phyloP scores from a whole-genome alignment of 2,329 filamentous ascomycete genomes.

The Colletotrichum gigasporum region DNA sequence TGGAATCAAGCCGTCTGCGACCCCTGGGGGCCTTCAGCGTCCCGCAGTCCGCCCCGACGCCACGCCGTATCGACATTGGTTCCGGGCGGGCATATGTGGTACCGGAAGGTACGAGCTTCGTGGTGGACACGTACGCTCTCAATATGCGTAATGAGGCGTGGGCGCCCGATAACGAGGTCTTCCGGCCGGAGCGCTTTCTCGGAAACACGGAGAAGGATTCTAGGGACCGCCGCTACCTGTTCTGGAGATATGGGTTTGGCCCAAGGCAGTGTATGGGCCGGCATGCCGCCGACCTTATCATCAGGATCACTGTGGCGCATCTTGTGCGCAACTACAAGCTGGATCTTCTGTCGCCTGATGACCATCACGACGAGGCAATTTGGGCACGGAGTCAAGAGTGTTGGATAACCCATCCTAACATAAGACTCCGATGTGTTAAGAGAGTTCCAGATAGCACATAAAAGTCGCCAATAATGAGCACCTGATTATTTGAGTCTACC shows the following conservation, averaged over 20 bases:
- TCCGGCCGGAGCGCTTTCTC: constrained; percentile 44
- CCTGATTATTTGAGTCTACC: no score
- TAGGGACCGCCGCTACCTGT: constrained; percentile 44
- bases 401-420: background rate
- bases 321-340: background rate
- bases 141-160: constrained; percentile 50
- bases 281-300: constrained; percentile 48
- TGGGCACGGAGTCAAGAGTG: background rate
- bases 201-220: background rate
- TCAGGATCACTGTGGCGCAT: constrained; percentile 27
- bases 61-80: background rate
- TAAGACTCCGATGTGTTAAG: background rate
- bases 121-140: constrained; percentile 54
- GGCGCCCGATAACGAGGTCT: constrained; percentile 45
- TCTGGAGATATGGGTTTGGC: constrained; percentile 57
- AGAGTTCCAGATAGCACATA: no score
- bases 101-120: constrained; percentile 48
- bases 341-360: background rate
- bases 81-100: constrained; percentile 41
- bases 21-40: constrained; percentile 42
- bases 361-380: background rate
- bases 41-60: background rate
- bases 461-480: no score
- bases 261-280: constrained; percentile 54
- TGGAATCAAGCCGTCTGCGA: constrained; percentile 48